Evolutionary conservation across 345 rosid genomes (phyloP), one percentile per base, ranked within the genome.

Genomic region (Clausena lansium): DNA sequence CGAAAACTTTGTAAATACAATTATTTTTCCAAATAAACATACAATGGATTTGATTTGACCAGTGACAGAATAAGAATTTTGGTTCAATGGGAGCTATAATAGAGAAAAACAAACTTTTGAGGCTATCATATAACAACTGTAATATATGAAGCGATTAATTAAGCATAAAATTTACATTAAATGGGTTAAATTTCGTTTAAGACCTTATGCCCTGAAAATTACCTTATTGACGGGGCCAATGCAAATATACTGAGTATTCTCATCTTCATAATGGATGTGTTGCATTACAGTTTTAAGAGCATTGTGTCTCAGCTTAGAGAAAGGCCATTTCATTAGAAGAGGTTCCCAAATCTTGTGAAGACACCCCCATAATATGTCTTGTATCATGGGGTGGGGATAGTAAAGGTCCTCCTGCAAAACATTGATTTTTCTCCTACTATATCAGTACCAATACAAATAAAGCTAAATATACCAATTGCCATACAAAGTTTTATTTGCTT

Each of bases 181-280:
- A 5, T 1, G 6, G 57, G 0, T 52, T 5, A 52, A 17, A 52
- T 17, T 52, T 52, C 57, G 22, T 47, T 47, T 11, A 47, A 47
- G 5, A 47, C 52, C n/a, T 1, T 47, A 7, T 17, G 0, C 0
- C 57, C 57, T 17, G 2, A 52, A 45, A 52, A 52, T 52, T 74
- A 90, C 94, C 92, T 93, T 93, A 30, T 72, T 89, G 15, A 86
- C 81, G 7, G 91, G 85, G 10, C 89, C 92, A 63, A 87, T 59
- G 79, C 92, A 86, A 30, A 90, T 20, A 36, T 90, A 91, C 0
- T 45, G 81, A 35, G 93, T 87, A 24, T 28, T 85, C 11, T 89
- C 77, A n/a, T 92, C 97, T 70, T 93, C 97, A 6, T 84, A 84
- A 64, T 90, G 97, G 35, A 93, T 81, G 75, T 87, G 91, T 66